Evolutionary conservation across 1,284 basidiomycete genomes (phyloP).

Genomic region (Amylostereum areolatum): DNA sequence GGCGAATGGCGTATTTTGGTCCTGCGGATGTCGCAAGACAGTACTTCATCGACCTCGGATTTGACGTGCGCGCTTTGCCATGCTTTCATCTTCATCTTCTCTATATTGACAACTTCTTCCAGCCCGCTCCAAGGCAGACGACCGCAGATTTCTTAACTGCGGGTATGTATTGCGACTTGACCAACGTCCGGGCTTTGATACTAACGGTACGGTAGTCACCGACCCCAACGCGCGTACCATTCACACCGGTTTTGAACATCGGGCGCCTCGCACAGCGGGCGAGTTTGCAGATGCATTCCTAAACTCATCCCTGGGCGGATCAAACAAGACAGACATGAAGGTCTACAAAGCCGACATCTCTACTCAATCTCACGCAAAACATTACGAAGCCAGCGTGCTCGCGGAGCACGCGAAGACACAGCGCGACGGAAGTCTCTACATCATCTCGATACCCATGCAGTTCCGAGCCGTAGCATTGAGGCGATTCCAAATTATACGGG

Average conservation of each 20-base stretch:
- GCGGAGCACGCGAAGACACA: constrained; percentile 33
- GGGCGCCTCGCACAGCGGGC: constrained; percentile 51
- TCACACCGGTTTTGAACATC: constrained; percentile 37
- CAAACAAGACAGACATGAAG: constrained; percentile 30
- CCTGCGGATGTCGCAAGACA: constrained; percentile 50
- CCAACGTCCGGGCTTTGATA: too few relatives aligned
- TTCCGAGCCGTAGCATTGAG: constrained; percentile 50
- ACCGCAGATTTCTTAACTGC: constrained; percentile 70
- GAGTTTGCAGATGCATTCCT: constrained; percentile 48
- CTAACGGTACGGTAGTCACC: constrained; percentile 52
- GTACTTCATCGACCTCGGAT: constrained; percentile 71
- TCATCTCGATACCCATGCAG: constrained; percentile 48
- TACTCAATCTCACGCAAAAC: constrained; percentile 31
- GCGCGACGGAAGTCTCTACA: constrained; percentile 37
- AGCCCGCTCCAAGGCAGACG: constrained; percentile 51
- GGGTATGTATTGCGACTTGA: too few relatives aligned
- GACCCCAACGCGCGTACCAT: constrained; percentile 52
- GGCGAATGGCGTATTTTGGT: constrained; percentile 70
- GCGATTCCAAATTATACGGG: constrained; percentile 52
- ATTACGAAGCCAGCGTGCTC: constrained; percentile 33
- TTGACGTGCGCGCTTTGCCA: constrained; percentile 47
- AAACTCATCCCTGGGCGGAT: constrained; percentile 20
- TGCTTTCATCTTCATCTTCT: constrained; percentile 52
- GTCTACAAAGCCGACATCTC: constrained; percentile 25
- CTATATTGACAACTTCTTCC: constrained; percentile 67